Base-by-base conservation (phyloP, 805 yeast species). In the Saccharomycopsis olivae region DNA sequence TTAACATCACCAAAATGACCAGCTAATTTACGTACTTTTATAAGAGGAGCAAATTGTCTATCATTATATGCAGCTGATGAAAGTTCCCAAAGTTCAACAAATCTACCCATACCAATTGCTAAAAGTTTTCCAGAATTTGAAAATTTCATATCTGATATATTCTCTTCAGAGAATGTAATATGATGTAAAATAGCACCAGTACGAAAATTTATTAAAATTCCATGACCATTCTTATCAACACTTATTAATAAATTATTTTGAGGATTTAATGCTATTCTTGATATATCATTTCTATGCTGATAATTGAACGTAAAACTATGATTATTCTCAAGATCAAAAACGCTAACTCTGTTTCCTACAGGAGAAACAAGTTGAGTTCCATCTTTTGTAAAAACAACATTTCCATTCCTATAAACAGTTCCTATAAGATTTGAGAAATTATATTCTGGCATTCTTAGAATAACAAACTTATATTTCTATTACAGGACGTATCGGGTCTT, bases 21-120 rank as follows among this genome's bases (percentile, higher is more conserved):
- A 1, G 96, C 86, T 52, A 87, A 87, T 5, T 83, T 73, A 53
- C 95, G 68, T 59, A 84, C 85, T 47, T 95, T 80, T 29, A 89
- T 83, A 60, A 92, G 92, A 13, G 98, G 98, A 1, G 96, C 92
- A 67, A 92, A 92, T 56, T 87, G 95, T 46, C 95, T 70, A 53
- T 86, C 96, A 51, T 84, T 92, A 5, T 75, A 62, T 8, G 21
- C 25, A 2, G 16, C 11, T n/a, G 43, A 32, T 5, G 96, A 96
- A 1, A 96, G 85, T 53, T 75, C 78, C 98, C 98, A 92, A 6
- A 92, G 78, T 58, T 92, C 96, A 14, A 89, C 64, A 39, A 82
- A 80, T 49, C 94, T 65, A 4, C 85, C 86, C 27, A 77, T 66
- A 3, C 94, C 94, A 20, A 86, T 70, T 5, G 96, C 96, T 61